Percentiles rank a stretch among this genome's conserved stretches.
phyloP scores from a whole-genome alignment of 129 eudicot species.

The Lactuca sativa region DNA sequence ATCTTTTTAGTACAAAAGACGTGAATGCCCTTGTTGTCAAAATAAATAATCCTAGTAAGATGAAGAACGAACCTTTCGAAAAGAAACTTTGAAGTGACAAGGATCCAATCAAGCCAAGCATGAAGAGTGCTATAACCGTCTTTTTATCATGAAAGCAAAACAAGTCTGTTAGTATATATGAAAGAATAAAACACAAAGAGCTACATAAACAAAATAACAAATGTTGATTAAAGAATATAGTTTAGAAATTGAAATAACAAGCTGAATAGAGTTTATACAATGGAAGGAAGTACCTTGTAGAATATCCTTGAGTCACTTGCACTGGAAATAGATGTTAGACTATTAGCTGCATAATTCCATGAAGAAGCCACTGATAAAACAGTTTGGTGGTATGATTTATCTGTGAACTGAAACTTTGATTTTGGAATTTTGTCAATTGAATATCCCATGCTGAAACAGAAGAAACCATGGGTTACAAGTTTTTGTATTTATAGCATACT shows the following conservation, averaged over 20 bases:
- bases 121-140: slow-evolving; percentile 46
- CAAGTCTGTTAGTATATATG: background rate
- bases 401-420: slow-evolving; percentile 50
- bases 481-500: too few relatives aligned
- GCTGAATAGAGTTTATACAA: slow-evolving; percentile 8
- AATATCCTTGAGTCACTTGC: slow-evolving; percentile 54
- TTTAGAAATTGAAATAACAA: background rate
- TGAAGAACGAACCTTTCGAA: slow-evolving; percentile 39
- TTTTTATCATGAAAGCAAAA: slow-evolving; percentile 29
- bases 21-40: background rate
- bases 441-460: slow-evolving; percentile 57
- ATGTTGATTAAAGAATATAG: background rate
- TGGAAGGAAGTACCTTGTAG: slow-evolving; percentile 52
- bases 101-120: slow-evolving; percentile 53
- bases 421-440: slow-evolving; percentile 54
- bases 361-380: slow-evolving; percentile 52
- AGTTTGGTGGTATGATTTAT: slow-evolving; percentile 44
- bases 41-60: background rate
- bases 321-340: slow-evolving; percentile 53
- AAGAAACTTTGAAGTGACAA: slow-evolving; percentile 48
- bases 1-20: background rate
- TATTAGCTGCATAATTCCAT: slow-evolving; percentile 52
- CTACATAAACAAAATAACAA: background rate
- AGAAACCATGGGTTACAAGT: background rate
- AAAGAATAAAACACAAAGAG: background rate